Evolutionary conservation across 2,329 filamentous ascomycete species (phyloP).

Genomic region (Aspergillus ruber): DNA sequence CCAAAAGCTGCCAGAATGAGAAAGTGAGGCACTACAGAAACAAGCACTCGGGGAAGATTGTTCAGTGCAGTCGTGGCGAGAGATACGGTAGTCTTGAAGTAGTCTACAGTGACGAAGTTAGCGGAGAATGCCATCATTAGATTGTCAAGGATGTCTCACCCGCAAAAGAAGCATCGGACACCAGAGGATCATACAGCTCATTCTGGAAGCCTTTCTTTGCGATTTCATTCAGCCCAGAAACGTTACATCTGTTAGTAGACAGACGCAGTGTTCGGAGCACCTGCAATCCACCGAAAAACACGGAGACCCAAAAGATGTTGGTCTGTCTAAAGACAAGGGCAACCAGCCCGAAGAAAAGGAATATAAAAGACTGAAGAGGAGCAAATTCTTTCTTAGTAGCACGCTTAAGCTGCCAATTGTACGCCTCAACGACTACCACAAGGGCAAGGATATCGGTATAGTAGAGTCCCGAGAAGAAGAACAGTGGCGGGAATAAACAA

Average conservation of each 20-base stretch:
- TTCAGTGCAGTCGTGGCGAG: constrained; percentile 52
- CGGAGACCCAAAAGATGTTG: constrained; percentile 86
- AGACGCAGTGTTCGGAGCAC: constrained; percentile 31
- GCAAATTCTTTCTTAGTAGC: constrained; percentile 13
- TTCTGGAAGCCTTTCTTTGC: constrained; percentile 26
- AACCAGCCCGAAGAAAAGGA: constrained; percentile 55
- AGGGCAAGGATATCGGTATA: constrained; percentile 91
- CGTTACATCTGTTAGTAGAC: constrained; percentile 19
- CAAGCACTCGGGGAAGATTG: constrained; percentile 35
- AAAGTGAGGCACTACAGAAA: constrained; percentile 47
- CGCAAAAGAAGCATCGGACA: constrained; percentile 43
- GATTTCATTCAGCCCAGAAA: constrained; percentile 23
- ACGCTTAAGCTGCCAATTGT: constrained; percentile 46
- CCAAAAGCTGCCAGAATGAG: constrained; percentile 61
- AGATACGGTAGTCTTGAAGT: constrained; percentile 52
- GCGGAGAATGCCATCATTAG: neutral
- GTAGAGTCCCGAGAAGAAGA: constrained; percentile 93
- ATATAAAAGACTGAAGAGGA: constrained; percentile 21
- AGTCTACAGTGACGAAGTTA: constrained; percentile 35
- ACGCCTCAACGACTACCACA: constrained; percentile 64
- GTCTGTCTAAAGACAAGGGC: constrained; percentile 81
- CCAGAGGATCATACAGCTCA: constrained; percentile 46
- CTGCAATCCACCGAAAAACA: constrained; percentile 42
- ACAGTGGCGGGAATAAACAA: constrained; percentile 77
- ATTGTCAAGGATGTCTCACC: constrained; percentile 31